Conservation (phyloP, 2,329 filamentous ascomycete genomes). For the Aspergillus candidus region DNA sequence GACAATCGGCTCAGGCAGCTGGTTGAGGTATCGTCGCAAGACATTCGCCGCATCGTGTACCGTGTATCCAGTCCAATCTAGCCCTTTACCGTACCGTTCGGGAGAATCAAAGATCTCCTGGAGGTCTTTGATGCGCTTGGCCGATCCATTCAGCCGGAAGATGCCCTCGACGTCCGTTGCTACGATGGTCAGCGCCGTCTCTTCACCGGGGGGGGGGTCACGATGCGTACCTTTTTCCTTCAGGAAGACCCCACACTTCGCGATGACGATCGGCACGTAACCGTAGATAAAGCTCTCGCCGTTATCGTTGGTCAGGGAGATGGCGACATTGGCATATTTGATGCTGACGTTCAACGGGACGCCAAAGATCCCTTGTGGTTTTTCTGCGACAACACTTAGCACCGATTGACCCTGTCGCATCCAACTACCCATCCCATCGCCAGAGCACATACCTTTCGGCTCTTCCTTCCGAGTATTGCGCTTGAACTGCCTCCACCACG, state of each 20-base stretch:
- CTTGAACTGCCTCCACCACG: conserved; percentile 98
- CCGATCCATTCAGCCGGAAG: conserved; percentile 89
- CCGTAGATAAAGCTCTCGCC: conserved; percentile 97
- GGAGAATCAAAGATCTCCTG: conserved; percentile 89
- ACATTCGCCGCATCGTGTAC: conserved; percentile 98
- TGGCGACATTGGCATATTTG: conserved; percentile 94
- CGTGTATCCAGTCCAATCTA: conserved; percentile 96
- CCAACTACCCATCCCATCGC: neutral
- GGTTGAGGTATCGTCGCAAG: conserved; percentile 88
- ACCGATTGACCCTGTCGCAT: conserved; percentile 3
- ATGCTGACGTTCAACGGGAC: conserved; percentile 91
- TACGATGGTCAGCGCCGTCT: conserved; percentile 37
- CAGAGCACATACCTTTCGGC: conserved; percentile 46
- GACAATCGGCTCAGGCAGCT: conserved; percentile 93
- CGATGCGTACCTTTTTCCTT: conserved; percentile 83
- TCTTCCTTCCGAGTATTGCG: conserved; percentile 58
- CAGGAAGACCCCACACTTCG: conserved; percentile 93
- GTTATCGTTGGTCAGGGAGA: conserved; percentile 86
- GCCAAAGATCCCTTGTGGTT: conserved; percentile 78
- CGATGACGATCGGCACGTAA: conserved; percentile 96
- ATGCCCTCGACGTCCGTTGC: conserved; percentile 94
- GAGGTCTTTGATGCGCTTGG: conserved; percentile 96
- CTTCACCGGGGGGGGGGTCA: conserved; percentile 17
- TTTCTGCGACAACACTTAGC: conserved; percentile 13
- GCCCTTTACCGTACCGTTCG: conserved; percentile 89